These are phyloP conservation scores for Alectoria sarmentosa DNA, from an alignment of 495 filamentous ascomycete species.

Conservation along the genomic window DNA sequence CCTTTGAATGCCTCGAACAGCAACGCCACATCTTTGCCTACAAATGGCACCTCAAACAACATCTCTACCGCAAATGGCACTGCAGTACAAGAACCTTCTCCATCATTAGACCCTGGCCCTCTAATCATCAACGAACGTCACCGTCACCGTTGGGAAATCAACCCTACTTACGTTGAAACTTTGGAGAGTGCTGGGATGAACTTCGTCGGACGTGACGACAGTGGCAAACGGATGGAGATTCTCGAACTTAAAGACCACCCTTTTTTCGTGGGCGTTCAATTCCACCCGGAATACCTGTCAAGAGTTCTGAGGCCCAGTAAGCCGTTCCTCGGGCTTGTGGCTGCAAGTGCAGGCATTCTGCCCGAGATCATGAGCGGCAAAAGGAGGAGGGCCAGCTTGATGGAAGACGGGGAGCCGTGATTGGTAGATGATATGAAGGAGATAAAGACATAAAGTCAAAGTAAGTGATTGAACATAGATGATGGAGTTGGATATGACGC, in stretches of 20 bases:
- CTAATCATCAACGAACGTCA: constrained; percentile 43
- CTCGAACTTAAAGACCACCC: constrained; percentile 85
- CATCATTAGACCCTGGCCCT: background rate
- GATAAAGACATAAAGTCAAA: background rate
- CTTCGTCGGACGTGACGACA: constrained; percentile 70
- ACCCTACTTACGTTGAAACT: constrained; percentile 34
- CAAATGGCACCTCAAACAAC: background rate
- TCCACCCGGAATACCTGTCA: constrained; percentile 76
- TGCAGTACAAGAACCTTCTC: constrained; percentile 1
- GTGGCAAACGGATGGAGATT: constrained; percentile 82
- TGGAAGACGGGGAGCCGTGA: background rate
- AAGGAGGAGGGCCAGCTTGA: background rate
- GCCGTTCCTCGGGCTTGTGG: constrained; percentile 81
- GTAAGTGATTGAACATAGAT: background rate
- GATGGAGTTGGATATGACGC: background rate
- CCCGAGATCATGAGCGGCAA: constrained; percentile 36
- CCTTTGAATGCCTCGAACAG: background rate
- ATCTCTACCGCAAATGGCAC: constrained; percentile 18
- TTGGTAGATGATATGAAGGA: background rate
- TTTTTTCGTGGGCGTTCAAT: constrained; percentile 87
- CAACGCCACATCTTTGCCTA: background rate
- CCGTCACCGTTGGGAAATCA: constrained; percentile 44
- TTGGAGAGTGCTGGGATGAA: constrained; percentile 35
- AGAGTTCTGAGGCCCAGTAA: constrained; percentile 67
- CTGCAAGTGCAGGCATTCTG: constrained; percentile 60